These are phyloP conservation scores for Trichosanthes cucumerina DNA, from an alignment of 306 rosid genomes.

Conservation along the genomic window DNA sequence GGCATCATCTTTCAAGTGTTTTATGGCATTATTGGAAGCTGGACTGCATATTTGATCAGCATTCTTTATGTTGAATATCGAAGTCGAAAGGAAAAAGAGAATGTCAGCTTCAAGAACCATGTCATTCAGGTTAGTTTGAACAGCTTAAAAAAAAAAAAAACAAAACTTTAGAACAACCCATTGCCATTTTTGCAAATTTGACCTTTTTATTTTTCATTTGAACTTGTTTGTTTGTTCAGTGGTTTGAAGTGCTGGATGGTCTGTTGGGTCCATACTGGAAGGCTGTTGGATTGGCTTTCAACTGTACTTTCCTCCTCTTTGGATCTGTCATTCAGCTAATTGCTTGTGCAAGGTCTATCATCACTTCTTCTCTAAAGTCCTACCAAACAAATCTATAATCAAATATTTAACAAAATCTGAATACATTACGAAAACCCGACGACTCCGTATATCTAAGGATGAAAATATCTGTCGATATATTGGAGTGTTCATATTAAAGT, in stretches of 20 bases:
- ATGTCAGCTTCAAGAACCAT: conserved; percentile 90
- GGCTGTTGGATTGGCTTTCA: conserved; percentile 80
- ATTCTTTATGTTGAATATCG: conserved; percentile 80
- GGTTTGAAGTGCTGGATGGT: conserved; percentile 95
- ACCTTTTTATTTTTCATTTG: neutral
- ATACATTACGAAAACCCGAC: neutral
- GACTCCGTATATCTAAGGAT: too few species aligned
- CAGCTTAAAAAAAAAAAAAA: neutral
- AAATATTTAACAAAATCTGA: neutral
- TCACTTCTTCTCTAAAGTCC: neutral
- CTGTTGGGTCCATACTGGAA: conserved; percentile 90
- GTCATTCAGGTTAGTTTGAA: conserved; percentile 65
- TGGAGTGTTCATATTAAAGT: too few species aligned
- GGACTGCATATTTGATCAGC: conserved; percentile 95
- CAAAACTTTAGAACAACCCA: neutral
- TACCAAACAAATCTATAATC: neutral
- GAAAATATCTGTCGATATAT: too few species aligned
- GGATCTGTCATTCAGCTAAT: conserved; percentile 95
- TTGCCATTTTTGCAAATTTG: neutral
- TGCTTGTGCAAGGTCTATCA: conserved; percentile 79
- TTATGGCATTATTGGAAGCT: conserved; percentile 85
- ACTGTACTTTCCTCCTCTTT: conserved; percentile 84
- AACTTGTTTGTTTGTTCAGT: conserved; percentile 25
- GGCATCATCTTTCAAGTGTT: conserved; percentile 72
- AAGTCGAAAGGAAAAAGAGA: conserved; percentile 74